Base-by-base conservation (phyloP, 208 protist genomes). In the Leishmania aethiopica region DNA sequence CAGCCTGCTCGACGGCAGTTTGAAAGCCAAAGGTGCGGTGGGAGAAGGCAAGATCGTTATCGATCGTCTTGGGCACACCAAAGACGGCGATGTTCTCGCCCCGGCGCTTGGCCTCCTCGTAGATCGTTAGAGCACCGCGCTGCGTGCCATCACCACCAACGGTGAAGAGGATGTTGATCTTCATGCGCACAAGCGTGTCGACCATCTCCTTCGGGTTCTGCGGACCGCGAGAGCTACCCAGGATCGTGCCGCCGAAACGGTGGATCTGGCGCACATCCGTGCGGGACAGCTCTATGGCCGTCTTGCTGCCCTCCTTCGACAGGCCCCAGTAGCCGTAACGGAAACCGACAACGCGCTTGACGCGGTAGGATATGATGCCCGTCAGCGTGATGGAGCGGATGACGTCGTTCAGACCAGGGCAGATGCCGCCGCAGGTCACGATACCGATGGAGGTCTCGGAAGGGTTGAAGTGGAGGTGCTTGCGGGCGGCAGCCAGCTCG, bases 21-120 rank as follows among this genome's bases (percentile, higher is more conserved):
- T 98, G 90, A 89, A 99, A 99, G 57, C 98, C 98, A 81, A 99
- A 99, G 74, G 97, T 98, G 78, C 94, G 90, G 85, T 98, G 94
- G 28, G 97, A 95, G 85, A 98, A 98, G 85, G 87, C 84, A 71
- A 99, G 92, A 80, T 99, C 98, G 83, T 99, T 99, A 75, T 99
- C 98, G 87, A 99, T 99, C 37, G 98, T 99, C 91, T 99, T 99
- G 72, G 97, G 97, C 75, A 99, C 91, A 75, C 98, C 98, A 79
- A 98, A 93, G 62, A 99, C 95, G 59, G 94, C 86, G 75, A 99
- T 96, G 81, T 97, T 84, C 45, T 94, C 86, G 51, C 91, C 89
- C 75, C 94, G 92, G 69, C 90, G 86, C 80, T 90, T 90, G 62
- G 93, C 94, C 86, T 98, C 95, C 73, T 98, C 85, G 82, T 88